Evolutionary conservation across 805 yeast genomes (phyloP).

Genomic region (Lipomyces spencermartinsiae): DNA sequence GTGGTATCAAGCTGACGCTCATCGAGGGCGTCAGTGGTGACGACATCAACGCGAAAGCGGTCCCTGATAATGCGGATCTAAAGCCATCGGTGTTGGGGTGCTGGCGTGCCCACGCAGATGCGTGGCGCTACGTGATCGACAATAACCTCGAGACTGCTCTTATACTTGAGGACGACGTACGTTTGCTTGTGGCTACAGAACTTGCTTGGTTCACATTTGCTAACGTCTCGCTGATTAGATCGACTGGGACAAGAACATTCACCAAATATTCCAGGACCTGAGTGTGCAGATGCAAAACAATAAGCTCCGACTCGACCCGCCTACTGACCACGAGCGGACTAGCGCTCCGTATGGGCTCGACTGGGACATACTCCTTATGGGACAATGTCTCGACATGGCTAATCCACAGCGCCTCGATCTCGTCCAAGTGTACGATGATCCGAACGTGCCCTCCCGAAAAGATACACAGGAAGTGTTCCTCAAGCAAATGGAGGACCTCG

Average conservation of each 20-base stretch:
- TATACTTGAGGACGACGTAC: constrained; percentile 28
- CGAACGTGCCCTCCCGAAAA: constrained; percentile 16
- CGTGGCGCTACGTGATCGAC: constrained; percentile 26
- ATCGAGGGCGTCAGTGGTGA: constrained; percentile 25
- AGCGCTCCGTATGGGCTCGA: constrained; percentile 34
- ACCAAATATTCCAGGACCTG: constrained; percentile 21
- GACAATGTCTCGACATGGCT: constrained; percentile 23
- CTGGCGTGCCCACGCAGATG: constrained; percentile 33
- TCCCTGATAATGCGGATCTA: constrained; percentile 19
- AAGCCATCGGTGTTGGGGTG: constrained; percentile 23
- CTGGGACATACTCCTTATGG: constrained; percentile 29
- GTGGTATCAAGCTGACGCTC: constrained; percentile 18
- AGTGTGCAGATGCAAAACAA: constrained; percentile 17
- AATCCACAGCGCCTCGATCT: constrained; percentile 23
- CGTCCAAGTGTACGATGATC: constrained; percentile 21
- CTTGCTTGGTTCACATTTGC: background rate
- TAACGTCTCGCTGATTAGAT: background rate
- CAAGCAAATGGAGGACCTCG: constrained; percentile 9
- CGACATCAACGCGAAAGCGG: constrained; percentile 20
- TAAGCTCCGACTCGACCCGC: constrained; percentile 12
- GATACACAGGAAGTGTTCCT: constrained; percentile 6
- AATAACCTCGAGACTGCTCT: constrained; percentile 24
- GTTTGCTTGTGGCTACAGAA: background rate
- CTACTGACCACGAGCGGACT: constrained; percentile 24
- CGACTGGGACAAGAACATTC: constrained; percentile 27